These are phyloP conservation scores for Euclidium syriacum DNA, from an alignment of 345 rosid genomes.

Conservation along the genomic window DNA sequence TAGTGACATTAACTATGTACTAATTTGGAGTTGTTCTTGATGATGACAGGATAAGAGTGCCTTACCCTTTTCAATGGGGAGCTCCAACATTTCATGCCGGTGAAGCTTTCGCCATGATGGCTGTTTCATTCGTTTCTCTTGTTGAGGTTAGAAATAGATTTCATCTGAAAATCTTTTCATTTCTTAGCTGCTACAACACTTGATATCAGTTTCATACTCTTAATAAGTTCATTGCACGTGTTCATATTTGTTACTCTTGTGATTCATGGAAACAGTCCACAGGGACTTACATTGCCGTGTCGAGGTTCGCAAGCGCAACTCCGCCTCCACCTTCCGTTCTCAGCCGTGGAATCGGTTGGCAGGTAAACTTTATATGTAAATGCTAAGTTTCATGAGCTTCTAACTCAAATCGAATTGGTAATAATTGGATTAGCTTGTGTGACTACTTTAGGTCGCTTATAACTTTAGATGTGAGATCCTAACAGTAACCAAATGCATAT, in stretches of 20 bases:
- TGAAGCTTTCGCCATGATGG: constrained; percentile 97
- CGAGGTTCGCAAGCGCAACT: constrained; percentile 91
- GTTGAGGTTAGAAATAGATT: constrained; percentile 53
- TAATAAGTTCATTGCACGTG: background rate
- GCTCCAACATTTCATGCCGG: constrained; percentile 96
- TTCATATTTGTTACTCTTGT: constrained; percentile 15
- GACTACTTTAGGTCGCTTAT: too few relatives aligned
- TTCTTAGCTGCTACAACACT: background rate
- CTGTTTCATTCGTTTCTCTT: constrained; percentile 79
- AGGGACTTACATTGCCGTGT: constrained; percentile 75
- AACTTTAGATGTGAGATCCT: too few relatives aligned
- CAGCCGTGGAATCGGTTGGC: constrained; percentile 99
- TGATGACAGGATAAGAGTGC: constrained; percentile 76
- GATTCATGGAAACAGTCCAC: constrained; percentile 58
- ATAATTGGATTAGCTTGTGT: too few relatives aligned
- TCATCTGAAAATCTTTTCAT: background rate
- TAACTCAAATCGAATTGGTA: too few relatives aligned
- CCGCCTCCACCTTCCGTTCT: constrained; percentile 90
- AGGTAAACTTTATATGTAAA: constrained; percentile 60
- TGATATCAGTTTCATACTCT: background rate
- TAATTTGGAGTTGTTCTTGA: background rate
- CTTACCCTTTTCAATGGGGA: constrained; percentile 99
- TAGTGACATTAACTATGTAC: background rate
- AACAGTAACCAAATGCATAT: background rate
- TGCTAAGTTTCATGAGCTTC: too few relatives aligned